Evolutionary conservation across 1,139 yeast genomes (phyloP), one percentile per base, ranked within the genome.

Genomic region (Candida sanyaensis): DNA sequence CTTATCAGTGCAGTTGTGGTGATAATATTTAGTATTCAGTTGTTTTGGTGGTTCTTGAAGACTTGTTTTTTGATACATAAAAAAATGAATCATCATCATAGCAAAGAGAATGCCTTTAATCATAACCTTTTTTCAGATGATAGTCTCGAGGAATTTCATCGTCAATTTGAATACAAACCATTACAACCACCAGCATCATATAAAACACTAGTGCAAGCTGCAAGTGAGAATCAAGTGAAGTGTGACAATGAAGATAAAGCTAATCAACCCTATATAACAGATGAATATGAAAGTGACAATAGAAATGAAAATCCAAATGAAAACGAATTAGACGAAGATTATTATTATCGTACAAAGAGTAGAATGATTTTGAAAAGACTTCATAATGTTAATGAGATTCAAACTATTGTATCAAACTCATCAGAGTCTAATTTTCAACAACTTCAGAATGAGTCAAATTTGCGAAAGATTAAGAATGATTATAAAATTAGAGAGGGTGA

Each of bases 401-500:
- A 43, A 41, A 6, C 30, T 5, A 10, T 27, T 27, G 31, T 37
- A 13, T 24, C 29, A 8, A 32, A 13, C 17, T 32, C 37, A 17
- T 29, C 42, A n/a, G 33, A 13, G 7, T 33, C 26, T 11, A 62
- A 67, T n/a, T 66, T 65, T 46, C 49, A 51, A 8, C 54, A 52
- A 44, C 65, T 60, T 46, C 63, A 63, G 49, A 52, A 56, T 39
- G 52, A 48, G 37, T 62, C 69, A 10, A 56, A 58, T 38, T 48
- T 55, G n/a, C 51, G 71, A 28, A 65, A 59, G 50, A 53, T 53
- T 30, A 50, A 55, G 11, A 70, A 62, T 27, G 79, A 79, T 55
- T 78, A 78, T 57, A 67, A 79, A 1, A 72, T 74, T 3, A 64
- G 84, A 49, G 84, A 78, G 55, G 80, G 75, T 2, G 84, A 79